A percentile compares a stretch with the other conserved stretches of the same genome.
Evolutionary conservation across 179 eudicot species (phyloP).

Genomic region (Spinacia oleracea): DNA sequence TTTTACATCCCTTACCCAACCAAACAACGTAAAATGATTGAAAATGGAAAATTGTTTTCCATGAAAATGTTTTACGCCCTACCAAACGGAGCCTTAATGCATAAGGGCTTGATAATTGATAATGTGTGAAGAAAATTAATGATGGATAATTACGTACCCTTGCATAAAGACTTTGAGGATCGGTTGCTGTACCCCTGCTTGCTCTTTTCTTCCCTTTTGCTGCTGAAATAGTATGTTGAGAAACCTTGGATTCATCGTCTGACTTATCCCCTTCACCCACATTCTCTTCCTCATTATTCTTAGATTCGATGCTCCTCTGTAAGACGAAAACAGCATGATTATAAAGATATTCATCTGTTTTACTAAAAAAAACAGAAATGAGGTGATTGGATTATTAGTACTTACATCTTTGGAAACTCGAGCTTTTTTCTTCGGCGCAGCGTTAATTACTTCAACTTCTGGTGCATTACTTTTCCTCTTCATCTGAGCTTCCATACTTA

Average conservation of each 20-base stretch:
- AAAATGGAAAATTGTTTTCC: too few relatives aligned
- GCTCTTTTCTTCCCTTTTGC: conserved; percentile 63
- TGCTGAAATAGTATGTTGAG: conserved; percentile 33
- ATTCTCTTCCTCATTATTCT: conserved; percentile 25
- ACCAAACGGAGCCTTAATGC: too few relatives aligned
- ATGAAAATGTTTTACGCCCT: too few relatives aligned
- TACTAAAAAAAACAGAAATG: not conserved
- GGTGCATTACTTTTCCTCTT: conserved; percentile 39
- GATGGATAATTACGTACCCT: conserved; percentile 41
- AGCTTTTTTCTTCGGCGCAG: conserved; percentile 47
- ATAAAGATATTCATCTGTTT: not conserved
- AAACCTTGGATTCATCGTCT: conserved; percentile 49
- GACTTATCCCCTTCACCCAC: conserved; percentile 35
- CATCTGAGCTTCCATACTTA: conserved; percentile 12
- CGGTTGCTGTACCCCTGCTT: conserved; percentile 69
- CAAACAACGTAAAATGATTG: too few relatives aligned
- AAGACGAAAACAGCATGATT: conserved; percentile 13
- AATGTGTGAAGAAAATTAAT: not conserved
- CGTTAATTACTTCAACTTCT: conserved; percentile 7
- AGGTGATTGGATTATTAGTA: not conserved
- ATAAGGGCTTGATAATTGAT: too few relatives aligned
- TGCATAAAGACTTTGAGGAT: conserved; percentile 88
- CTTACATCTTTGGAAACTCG: conserved; percentile 50
- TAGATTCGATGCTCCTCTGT: conserved; percentile 27
- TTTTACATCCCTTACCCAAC: too few relatives aligned